Percentiles rank a stretch among this genome's conserved stretches.
Evolutionary conservation across 805 yeast genomes (phyloP).

Genomic region (Zygoascus tannicola): DNA sequence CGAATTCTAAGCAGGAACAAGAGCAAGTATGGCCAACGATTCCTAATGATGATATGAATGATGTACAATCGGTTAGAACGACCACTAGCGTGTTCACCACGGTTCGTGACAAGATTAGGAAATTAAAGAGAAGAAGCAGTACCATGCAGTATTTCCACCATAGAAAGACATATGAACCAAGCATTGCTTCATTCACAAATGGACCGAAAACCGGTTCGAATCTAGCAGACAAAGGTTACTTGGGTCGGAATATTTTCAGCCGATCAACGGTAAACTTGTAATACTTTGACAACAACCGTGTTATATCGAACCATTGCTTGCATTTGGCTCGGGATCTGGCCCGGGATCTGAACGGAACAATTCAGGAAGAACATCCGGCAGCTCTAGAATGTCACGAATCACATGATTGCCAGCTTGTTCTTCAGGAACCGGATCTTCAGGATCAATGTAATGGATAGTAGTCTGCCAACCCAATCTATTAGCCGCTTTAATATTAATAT

Average conservation of each 20-base stretch:
- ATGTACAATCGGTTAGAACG: not conserved
- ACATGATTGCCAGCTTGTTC: conserved; percentile 36
- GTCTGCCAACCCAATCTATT: conserved; percentile 59
- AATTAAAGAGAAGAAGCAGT: not conserved
- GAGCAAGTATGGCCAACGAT: not conserved
- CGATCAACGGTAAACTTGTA: too few relatives aligned
- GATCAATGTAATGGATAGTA: conserved; percentile 67
- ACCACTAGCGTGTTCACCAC: not conserved
- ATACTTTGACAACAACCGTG: too few relatives aligned
- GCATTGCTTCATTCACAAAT: not conserved
- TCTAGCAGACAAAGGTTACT: not conserved
- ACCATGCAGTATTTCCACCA: not conserved
- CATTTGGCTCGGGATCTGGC: not conserved
- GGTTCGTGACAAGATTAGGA: not conserved
- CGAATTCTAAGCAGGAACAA: not conserved
- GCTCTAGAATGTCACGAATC: conserved; percentile 49
- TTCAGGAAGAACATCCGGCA: conserved; percentile 44
- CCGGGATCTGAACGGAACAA: conserved; percentile 31
- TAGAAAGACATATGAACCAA: not conserved
- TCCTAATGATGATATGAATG: not conserved
- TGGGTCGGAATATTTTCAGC: not conserved
- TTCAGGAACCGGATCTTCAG: conserved; percentile 41
- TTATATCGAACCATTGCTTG: too few relatives aligned
- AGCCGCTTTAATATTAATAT: conserved; percentile 69
- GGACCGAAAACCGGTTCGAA: not conserved